phyloP scores from a whole-genome alignment of 2,329 filamentous ascomycete species.

The Berkeleyomyces basicola region DNA sequence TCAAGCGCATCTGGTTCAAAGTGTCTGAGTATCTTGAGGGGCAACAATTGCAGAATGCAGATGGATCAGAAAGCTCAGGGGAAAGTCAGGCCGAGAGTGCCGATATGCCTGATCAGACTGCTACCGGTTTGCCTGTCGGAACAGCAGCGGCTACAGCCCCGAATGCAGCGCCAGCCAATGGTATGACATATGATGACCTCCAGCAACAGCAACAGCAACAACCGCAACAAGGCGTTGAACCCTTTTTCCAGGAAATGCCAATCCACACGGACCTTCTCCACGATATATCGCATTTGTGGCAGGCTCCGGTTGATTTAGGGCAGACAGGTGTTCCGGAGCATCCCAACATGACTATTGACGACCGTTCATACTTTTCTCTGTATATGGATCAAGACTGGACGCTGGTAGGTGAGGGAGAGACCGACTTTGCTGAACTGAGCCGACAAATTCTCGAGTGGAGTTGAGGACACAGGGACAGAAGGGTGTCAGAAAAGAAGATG shows the following conservation, averaged over 20 bases:
- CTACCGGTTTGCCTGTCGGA: background rate
- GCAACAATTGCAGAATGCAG: background rate
- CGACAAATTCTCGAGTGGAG: conserved; percentile 13
- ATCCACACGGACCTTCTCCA: conserved; percentile 12
- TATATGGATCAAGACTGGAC: conserved; percentile 14
- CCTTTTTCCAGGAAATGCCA: conserved; percentile 8
- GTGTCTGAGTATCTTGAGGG: conserved; percentile 11
- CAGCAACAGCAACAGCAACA: conserved; percentile 3
- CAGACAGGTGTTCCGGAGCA: conserved; percentile 5
- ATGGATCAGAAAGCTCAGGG: background rate
- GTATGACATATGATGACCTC: conserved; percentile 1
- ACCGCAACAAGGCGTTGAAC: conserved; percentile 4
- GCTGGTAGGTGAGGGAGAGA: conserved; percentile 10
- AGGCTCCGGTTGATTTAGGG: conserved; percentile 7
- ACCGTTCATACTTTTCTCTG: conserved; percentile 10
- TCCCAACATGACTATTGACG: conserved; percentile 10
- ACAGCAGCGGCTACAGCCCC: background rate
- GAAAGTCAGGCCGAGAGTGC: background rate
- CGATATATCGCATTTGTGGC: conserved; percentile 13
- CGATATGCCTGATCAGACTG: background rate
- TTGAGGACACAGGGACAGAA: background rate
- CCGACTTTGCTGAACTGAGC: conserved; percentile 11
- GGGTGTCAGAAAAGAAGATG: background rate
- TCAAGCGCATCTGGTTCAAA: conserved; percentile 12
- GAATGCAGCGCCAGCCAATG: background rate